Conservation (phyloP, 805 yeast species). For the Sporopachydermia lactativora region DNA sequence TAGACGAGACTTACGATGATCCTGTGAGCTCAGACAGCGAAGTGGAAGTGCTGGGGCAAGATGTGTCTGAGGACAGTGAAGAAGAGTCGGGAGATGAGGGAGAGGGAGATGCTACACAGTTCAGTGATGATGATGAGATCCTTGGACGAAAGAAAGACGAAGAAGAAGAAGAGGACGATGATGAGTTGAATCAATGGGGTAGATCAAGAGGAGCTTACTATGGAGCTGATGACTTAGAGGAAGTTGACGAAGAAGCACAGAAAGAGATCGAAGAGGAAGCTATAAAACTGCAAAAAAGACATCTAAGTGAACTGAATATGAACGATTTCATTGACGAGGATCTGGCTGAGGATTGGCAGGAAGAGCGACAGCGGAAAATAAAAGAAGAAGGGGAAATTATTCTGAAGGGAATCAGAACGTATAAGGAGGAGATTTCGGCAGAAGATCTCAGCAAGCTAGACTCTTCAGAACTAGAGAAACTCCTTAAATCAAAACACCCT, state of each 20-base stretch:
- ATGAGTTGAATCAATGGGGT: slow-evolving; percentile 28
- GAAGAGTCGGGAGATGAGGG: slow-evolving; percentile 20
- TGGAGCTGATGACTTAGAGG: slow-evolving; percentile 36
- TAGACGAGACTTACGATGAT: slow-evolving; percentile 28
- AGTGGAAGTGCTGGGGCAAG: slow-evolving; percentile 37
- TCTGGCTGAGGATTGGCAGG: slow-evolving; percentile 66
- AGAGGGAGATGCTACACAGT: slow-evolving; percentile 30
- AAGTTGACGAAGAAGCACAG: slow-evolving; percentile 58
- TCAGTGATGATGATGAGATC: slow-evolving; percentile 26
- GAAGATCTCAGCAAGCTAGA: slow-evolving; percentile 37
- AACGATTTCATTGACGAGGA: slow-evolving; percentile 70
- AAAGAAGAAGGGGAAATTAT: slow-evolving; percentile 12
- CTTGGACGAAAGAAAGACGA: slow-evolving; percentile 14
- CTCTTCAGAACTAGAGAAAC: slow-evolving; percentile 33
- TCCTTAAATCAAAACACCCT: slow-evolving; percentile 56
- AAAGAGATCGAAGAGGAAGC: slow-evolving; percentile 81
- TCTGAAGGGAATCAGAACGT: slow-evolving; percentile 16
- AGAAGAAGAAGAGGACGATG: slow-evolving; percentile 17
- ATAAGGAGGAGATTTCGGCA: slow-evolving; percentile 22
- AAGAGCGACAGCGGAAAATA: slow-evolving; percentile 28
- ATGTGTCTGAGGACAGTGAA: slow-evolving; percentile 17
- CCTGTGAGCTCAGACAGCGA: slow-evolving; percentile 36
- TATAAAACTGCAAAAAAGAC: slow-evolving; percentile 66
- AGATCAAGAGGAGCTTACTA: slow-evolving; percentile 17
- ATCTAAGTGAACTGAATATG: slow-evolving; percentile 61